Conservation (phyloP, 352 stramenopile species). For the Phytophthora lateralis region DNA sequence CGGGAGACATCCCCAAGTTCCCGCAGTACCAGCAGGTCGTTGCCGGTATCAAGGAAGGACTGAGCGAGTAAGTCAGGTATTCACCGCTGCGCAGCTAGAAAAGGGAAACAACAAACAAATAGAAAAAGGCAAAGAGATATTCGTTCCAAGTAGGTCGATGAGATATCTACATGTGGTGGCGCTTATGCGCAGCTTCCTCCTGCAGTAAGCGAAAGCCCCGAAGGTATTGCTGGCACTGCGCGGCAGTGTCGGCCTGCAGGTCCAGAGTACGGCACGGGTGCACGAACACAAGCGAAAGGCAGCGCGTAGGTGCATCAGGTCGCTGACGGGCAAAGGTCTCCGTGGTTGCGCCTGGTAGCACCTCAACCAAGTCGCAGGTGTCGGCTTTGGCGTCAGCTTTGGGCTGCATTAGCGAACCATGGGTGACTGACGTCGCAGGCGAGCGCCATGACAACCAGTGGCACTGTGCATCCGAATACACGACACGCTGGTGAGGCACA, state of each 20-base stretch:
- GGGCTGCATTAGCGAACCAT: conserved; percentile 38
- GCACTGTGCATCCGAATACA: conserved; percentile 60
- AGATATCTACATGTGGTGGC: conserved; percentile 10
- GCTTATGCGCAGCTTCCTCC: conserved; percentile 49
- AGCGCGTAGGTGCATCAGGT: conserved; percentile 42
- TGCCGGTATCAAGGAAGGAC: conserved; percentile 72
- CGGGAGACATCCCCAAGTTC: conserved; percentile 77
- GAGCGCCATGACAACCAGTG: conserved; percentile 66
- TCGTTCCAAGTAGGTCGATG: not conserved
- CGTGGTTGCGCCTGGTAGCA: conserved; percentile 51
- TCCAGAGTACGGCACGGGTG: conserved; percentile 75
- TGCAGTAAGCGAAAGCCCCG: conserved; percentile 66
- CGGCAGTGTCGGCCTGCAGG: conserved; percentile 57
- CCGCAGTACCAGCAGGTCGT: conserved; percentile 86
- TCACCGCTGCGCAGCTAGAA: not conserved
- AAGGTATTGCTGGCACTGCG: conserved; percentile 51
- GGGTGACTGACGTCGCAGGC: conserved; percentile 18
- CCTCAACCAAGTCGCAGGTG: conserved; percentile 55
- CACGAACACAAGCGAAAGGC: conserved; percentile 75
- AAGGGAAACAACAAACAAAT: conserved; percentile 13
- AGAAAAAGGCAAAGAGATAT: conserved; percentile 10
- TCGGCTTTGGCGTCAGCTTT: conserved; percentile 55
- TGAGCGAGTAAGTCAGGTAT: conserved; percentile 37
- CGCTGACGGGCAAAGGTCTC: conserved; percentile 51
- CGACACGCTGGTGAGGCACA: conserved; percentile 51